Evolutionary conservation across 2,329 filamentous ascomycete species (phyloP), one percentile per base, ranked within the genome.

Genomic region (Phaeomoniella chlamydospora): DNA sequence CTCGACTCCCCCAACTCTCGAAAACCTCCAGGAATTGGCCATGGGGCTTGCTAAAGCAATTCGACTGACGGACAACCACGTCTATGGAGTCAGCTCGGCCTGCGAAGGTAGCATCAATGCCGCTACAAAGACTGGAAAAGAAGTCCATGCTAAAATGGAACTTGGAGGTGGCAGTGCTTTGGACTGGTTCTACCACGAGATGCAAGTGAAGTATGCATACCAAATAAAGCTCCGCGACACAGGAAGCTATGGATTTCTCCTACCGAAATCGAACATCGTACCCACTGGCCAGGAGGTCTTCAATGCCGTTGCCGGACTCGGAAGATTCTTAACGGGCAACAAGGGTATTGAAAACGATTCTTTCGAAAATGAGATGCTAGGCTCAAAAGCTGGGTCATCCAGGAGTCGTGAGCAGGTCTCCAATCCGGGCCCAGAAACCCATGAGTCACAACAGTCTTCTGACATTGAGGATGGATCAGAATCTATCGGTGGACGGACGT

Each of bases 171-270:
- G 88, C 2, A 87, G 82, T 34, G 84, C 83, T 2, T 74, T 96
- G 30, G 90, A 96, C 57, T 96, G 83, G 76, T 94, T 98, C 58
- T 94, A 93, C 54, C 83, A 93, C 47, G 80, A 92, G 49, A 59
- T 96, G 41, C 65, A 70, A 33, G 82, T 88, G 13, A 77, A 74
- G 43, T 93, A 84, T 54, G 82, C 85, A 39, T 96, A 92, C 55
- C 90, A 96, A 64, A 80, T 80, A 59, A 96, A 96, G 61, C 65
- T 98, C 17, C 70, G 90, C 34, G 90, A 98, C 54, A 90, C 82
- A 0, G 90, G 90, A 6, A 90, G 77, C 53, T 96, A 96, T 54
- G 90, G 90, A 0, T 98, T 96, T 54, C 62, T 98, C 33, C 64
- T 96, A 3, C 90, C 90, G 0, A 78, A 73, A 39, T 80, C 90